Evolutionary conservation across 192 early-diverging fungal species (phyloP), one percentile per base, ranked within the genome.

Genomic region (Coemansia sp.): DNA sequence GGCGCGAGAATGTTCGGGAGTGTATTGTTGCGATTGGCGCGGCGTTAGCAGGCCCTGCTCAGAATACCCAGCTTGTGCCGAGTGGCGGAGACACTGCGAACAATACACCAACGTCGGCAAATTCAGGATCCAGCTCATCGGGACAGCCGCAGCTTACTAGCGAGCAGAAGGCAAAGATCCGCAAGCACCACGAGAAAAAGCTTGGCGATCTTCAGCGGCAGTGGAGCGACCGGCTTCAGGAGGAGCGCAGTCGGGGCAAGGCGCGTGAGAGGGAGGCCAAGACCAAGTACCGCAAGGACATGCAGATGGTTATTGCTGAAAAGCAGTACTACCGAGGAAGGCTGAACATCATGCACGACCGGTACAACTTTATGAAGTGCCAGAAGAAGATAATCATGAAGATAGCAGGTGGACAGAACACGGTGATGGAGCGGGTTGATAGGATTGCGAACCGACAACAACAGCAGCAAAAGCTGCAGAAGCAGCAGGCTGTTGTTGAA

Each of bases 131-230:
- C 13, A 62, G 62, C 22, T 70, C 66, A 40, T 57, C 76, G 9
- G 55, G 22, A n/a, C 52, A 45, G 46, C 77, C 77, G 9, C 67
- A 45, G 36, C 26, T 80, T 21, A 58, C 68, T 21, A 57, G 42
- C 21, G 66, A 69, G 61, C 74, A 81, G 32, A 75, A 81, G 67
- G 52, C 68, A 2, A 37, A 63, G 51, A 73, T 81, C 47, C 74
- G 73, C 37, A 43, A 55, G 41, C 43, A 73, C 26, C 58, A 64
- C 16, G 63, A 19, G 12, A 40, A 56, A 15, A 66, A 63, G 41
- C 10, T 59, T 21, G 69, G 48, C 19, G 41, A 61, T 6, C 6
- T 52, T 49, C 37, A 40, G 55, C 47, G 39, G 19, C 39, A 65
- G 48, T 57, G 26, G n/a, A 8, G 9, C 13, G 62, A 26, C 1